Base-by-base conservation (phyloP, 2,329 filamentous ascomycete species). In the Bipolaris cookei region DNA sequence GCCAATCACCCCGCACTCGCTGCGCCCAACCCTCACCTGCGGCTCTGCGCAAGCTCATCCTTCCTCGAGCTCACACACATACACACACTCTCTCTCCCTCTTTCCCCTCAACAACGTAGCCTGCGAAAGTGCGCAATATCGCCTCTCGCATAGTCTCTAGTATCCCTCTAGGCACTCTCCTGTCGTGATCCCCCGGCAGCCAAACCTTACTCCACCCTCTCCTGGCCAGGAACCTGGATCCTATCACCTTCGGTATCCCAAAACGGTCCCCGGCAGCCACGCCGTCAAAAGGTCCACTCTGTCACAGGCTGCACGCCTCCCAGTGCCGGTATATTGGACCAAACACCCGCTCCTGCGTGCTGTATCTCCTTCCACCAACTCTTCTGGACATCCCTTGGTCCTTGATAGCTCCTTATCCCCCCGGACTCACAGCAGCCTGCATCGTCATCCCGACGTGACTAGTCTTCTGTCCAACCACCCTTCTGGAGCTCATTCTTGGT, bases 241-340 rank as follows among this genome's bases (percentile, higher is more conserved):
- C 58, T 56, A 59, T 54, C 49, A 43, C 14, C 30, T 43, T n/a
- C 28, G 18, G 18, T 41, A 28, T 43, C 69, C 67, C 63, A 68
- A 69, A 53, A 62, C 59, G 65, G 46, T 65, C 60, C 64, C 68
- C 65, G 48, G 67, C 69, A 70, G 69, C 68, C 72, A 71, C 71
- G 51, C 67, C 68, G 66, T 70, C 69, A 35, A 23, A 65, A 66
- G 59, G 58, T 60, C 65, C 59, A 63, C 64, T 66, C 64, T 63
- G 61, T 60, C 62, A 70, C 63, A 68, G 61, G 66, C 63, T 61
- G 58, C 37, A 54, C 55, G 55, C 48, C 48, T 61, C 58, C 67
- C 67, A 71, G 66, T 73, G 69, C 71, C 70, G 66, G 71, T 75
- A 75, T 74, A 75, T 74, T 75, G 72, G 71, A 69, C 67, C 62